Conservation (phyloP, 2,329 filamentous ascomycete species). For the Claviceps sp. region DNA sequence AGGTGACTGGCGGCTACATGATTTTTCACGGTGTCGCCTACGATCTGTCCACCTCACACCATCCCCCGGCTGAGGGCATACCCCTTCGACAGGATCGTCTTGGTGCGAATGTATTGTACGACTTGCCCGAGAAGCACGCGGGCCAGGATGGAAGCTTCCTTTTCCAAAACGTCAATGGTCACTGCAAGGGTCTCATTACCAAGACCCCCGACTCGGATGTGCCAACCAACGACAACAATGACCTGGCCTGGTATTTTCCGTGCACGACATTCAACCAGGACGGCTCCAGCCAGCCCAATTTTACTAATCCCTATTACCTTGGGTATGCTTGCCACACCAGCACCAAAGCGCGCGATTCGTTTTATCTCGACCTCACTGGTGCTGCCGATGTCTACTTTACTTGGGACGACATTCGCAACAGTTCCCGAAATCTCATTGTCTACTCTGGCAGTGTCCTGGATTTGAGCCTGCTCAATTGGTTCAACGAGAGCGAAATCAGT, state of each 20-base stretch:
- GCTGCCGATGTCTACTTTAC: constrained; percentile 88
- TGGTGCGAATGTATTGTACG: constrained; percentile 71
- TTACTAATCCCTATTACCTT: constrained; percentile 59
- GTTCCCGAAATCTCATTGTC: constrained; percentile 77
- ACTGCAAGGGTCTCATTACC: constrained; percentile 84
- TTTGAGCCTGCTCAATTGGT: constrained; percentile 77
- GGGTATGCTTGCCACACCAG: constrained; percentile 88
- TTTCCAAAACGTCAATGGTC: constrained; percentile 97
- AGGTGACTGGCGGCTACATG: constrained; percentile 74
- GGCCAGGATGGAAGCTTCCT: constrained; percentile 94
- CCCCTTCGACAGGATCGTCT: constrained; percentile 33
- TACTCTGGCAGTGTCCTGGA: constrained; percentile 93
- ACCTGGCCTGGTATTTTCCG: constrained; percentile 94
- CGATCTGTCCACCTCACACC: constrained; percentile 61
- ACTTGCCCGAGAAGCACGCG: constrained; percentile 66
- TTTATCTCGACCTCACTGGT: constrained; percentile 55
- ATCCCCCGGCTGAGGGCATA: constrained; percentile 72
- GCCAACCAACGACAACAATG: constrained; percentile 55
- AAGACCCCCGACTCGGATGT: constrained; percentile 58
- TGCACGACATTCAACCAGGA: constrained; percentile 89
- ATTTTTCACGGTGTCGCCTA: constrained; percentile 93
- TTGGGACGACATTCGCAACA: constrained; percentile 88
- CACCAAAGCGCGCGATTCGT: constrained; percentile 49
- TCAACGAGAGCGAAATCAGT: constrained; percentile 67
- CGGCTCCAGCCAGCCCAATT: constrained; percentile 66